phyloP scores from a whole-genome alignment of 495 filamentous ascomycete genomes.

The Cercophora newfieldiana region DNA sequence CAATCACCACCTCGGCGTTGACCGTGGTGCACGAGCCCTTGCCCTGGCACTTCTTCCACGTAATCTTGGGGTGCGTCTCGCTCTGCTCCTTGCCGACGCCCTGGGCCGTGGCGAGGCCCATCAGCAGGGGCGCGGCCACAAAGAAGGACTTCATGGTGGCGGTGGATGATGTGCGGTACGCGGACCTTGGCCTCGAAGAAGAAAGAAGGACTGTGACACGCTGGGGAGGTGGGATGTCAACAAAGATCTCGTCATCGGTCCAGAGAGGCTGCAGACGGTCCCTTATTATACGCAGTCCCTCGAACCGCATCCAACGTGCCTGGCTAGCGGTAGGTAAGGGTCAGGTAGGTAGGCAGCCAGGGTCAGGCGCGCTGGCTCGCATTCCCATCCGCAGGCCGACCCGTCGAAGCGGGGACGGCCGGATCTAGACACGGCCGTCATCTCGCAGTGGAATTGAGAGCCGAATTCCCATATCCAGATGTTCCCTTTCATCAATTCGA shows the following conservation, averaged over 20 bases:
- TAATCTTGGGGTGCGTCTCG: constrained; percentile 61
- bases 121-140: constrained; percentile 34
- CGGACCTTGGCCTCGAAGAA: neutral
- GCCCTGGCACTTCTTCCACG: constrained; percentile 58
- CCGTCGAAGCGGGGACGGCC: constrained; percentile 6
- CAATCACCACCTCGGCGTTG: constrained; percentile 49
- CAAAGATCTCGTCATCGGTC: neutral
- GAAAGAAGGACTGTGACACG: neutral
- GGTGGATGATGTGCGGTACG: neutral
- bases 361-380: too few species aligned
- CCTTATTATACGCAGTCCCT: constrained; percentile 2
- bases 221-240: neutral
- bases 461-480: constrained; percentile 22
- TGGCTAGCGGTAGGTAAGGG: too few species aligned
- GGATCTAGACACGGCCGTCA: neutral
- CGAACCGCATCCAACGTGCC: too few species aligned
- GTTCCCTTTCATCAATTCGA: constrained; percentile 13
- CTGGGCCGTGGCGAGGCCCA: constrained; percentile 45
- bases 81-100: constrained; percentile 53
- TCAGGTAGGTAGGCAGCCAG: too few species aligned
- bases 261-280: neutral
- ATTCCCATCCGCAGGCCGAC: neutral
- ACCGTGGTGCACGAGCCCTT: constrained; percentile 50
- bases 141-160: constrained; percentile 33
- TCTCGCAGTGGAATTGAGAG: constrained; percentile 14